Conservation (phyloP, 2,329 filamentous ascomycete genomes). For the Aureobasidium sp. region DNA sequence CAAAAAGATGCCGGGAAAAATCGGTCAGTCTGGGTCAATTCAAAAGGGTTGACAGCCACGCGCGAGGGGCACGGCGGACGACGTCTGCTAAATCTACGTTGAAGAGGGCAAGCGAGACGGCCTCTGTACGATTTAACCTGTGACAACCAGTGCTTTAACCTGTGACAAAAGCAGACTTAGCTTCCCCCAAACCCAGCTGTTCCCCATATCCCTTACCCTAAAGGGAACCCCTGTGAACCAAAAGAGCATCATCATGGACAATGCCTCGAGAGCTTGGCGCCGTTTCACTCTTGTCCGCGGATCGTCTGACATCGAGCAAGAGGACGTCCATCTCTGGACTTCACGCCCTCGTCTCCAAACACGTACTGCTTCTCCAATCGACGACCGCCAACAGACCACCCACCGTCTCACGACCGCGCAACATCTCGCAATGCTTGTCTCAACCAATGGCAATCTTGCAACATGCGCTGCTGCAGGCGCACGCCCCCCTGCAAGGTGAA, state of each 20-base stretch:
- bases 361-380: not conserved
- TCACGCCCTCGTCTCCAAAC: not conserved
- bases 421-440: not conserved
- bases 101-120: constrained; percentile 11
- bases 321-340: not conserved
- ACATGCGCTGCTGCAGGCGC: constrained; percentile 15
- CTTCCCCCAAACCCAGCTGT: constrained; percentile 12
- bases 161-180: constrained; percentile 18
- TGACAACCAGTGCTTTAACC: constrained; percentile 15
- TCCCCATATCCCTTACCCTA: constrained; percentile 8
- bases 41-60: constrained; percentile 11
- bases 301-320: not conserved
- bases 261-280: constrained; percentile 10
- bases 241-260: constrained; percentile 10
- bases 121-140: constrained; percentile 6
- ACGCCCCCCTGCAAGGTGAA: constrained; percentile 10
- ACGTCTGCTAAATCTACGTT: constrained; percentile 11
- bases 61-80: constrained; percentile 14
- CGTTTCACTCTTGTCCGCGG: constrained; percentile 12
- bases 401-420: constrained; percentile 9
- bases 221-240: constrained; percentile 13
- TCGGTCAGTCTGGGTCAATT: constrained; percentile 1
- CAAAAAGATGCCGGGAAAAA: not conserved
- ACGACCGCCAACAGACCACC: not conserved
- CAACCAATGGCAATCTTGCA: constrained; percentile 15